phyloP scores from a whole-genome alignment of 1,284 basidiomycete species.

The Wallemia hederae region DNA sequence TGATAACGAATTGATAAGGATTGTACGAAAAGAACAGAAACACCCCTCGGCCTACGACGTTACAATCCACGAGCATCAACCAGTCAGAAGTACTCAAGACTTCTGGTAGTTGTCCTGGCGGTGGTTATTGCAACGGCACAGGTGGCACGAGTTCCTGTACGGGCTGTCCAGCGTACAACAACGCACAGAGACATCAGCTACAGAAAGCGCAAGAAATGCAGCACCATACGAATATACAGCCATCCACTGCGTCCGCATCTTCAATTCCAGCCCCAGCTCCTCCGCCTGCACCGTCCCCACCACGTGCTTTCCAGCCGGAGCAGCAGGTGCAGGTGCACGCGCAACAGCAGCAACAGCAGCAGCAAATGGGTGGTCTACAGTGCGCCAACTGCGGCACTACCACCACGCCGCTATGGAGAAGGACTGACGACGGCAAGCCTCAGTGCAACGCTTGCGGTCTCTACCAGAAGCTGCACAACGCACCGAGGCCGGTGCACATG shows the following conservation, averaged over 20 bases:
- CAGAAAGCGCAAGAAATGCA: not conserved
- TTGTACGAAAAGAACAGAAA: not conserved
- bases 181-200: slow-evolving; percentile 20
- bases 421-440: slow-evolving; percentile 69
- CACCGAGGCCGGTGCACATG: slow-evolving; percentile 88
- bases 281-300: not conserved
- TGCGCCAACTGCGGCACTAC: slow-evolving; percentile 79
- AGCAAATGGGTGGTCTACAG: slow-evolving; percentile 26
- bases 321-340: no score
- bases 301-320: not conserved
- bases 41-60: not conserved
- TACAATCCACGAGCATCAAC: not conserved
- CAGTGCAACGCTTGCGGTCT: slow-evolving; percentile 70
- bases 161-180: slow-evolving; percentile 84
- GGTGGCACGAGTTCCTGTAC: slow-evolving; percentile 68
- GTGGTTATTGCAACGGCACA: slow-evolving; percentile 78
- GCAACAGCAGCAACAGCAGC: not conserved
- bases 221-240: not conserved
- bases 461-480: slow-evolving; percentile 93
- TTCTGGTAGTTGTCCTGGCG: slow-evolving; percentile 67
- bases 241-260: not conserved
- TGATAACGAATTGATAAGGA: not conserved
- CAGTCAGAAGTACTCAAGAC: not conserved
- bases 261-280: not conserved
- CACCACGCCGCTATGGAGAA: slow-evolving; percentile 73